Evolutionary conservation across 345 rosid species (phyloP), one percentile per base, ranked within the genome.

Genomic region (Anastatica hierochuntica): DNA sequence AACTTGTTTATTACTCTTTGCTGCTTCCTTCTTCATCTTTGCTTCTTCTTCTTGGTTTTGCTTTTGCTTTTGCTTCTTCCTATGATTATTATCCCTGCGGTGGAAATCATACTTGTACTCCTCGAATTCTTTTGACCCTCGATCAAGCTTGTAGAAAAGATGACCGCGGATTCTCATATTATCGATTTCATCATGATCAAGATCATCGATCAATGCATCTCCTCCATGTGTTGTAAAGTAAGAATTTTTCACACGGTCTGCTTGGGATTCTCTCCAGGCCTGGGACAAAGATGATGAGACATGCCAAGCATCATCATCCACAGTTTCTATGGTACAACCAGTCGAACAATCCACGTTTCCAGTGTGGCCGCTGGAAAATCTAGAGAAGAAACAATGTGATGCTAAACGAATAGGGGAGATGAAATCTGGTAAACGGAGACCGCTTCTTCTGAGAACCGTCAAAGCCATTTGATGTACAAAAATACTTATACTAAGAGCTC

Each of bases 81-180:
- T 53, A 9, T 67, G 43, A 42, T 58, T 14, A 20, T 79, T 77
- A 11, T 79, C 79, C 77, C 56, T 84, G 76, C 83, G 62, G 57
- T 79, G 95, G 57, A 83, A 92, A 19, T 92, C 88, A 41, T 69
- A 78, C 56, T 58, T 74, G 64, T 76, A 78, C 73, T 85, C 96
- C 56, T 88, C 84, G 3, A 76, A 88, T 72, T 92, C 95, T 49
- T 74, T 88, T 40, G 96, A 85, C 8, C 72, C 74, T 42, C 69
- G 67, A 35, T 92, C 98, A 4, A 85, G 80, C 64, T 92, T 88
- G 67, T 70, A 85, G 49, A 85, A 92, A 33, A 92, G 96, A 67
- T 76, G 73, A 18, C 95, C 88, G 2, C 79, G 82, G 19, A 85
- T 56, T 52, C 88, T 85, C 95, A 87, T 79, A 51, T 75, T 78